Evolutionary conservation across 2,329 filamentous ascomycete species (phyloP).

Genomic region (Botrytis fragariae): DNA sequence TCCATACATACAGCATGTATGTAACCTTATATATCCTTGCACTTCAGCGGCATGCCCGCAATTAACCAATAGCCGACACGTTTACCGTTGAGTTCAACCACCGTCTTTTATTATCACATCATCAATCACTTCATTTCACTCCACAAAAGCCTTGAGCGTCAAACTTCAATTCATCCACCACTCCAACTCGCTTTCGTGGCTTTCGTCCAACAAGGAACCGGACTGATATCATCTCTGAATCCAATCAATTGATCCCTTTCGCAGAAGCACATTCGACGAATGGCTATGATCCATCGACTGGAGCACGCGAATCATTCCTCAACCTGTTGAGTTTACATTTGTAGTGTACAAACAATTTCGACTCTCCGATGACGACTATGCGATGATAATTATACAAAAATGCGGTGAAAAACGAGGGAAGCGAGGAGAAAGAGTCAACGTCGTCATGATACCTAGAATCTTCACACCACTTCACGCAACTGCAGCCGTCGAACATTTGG

Average conservation of each 20-base stretch:
- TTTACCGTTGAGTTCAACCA: background rate
- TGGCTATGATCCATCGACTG: background rate
- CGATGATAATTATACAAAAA: background rate
- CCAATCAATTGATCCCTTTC: background rate
- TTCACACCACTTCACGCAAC: background rate
- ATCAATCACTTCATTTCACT: slow-evolving; percentile 12
- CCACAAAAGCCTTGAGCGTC: background rate
- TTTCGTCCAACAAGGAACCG: slow-evolving; percentile 2
- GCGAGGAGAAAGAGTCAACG: too few species aligned
- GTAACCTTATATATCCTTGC: background rate
- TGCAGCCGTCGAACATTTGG: slow-evolving; percentile 1
- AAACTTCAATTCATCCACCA: slow-evolving; percentile 1
- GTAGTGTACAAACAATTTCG: background rate
- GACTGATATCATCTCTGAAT: background rate
- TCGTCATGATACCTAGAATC: background rate
- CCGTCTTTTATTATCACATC: background rate
- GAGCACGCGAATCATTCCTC: background rate
- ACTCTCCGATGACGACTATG: background rate
- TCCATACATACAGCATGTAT: background rate
- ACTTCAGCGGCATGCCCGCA: background rate
- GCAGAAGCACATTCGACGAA: background rate
- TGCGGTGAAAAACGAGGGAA: background rate
- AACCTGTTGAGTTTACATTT: background rate
- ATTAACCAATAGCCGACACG: background rate
- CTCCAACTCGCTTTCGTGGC: background rate